Evolutionary conservation across 2,329 filamentous ascomycete species (phyloP).

Genomic region (Trichoderma cornu-damae): DNA sequence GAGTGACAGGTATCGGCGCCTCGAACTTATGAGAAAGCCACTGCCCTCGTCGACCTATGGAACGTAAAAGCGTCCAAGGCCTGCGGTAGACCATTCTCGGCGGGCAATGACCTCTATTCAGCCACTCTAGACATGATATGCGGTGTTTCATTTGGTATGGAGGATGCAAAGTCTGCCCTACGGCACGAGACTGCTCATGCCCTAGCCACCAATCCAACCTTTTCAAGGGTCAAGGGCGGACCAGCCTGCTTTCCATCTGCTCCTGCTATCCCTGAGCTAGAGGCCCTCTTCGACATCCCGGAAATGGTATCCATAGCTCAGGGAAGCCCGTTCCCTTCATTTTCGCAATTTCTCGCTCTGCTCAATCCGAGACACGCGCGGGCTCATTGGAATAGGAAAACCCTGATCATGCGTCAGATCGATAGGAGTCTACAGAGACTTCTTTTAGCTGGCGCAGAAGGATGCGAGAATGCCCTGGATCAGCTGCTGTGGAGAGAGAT

Average conservation of each 20-base stretch:
- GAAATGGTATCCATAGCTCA: constrained; percentile 27
- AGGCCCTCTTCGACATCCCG: constrained; percentile 24
- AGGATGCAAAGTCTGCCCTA: constrained; percentile 22
- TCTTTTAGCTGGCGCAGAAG: constrained; percentile 4
- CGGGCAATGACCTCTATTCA: constrained; percentile 30
- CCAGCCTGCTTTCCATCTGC: constrained; percentile 21
- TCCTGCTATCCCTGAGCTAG: constrained; percentile 21
- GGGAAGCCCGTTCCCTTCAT: constrained; percentile 22
- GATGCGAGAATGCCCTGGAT: constrained; percentile 28
- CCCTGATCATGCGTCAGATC: constrained; percentile 24
- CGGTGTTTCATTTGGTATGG: constrained; percentile 32
- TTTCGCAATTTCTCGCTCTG: constrained; percentile 24
- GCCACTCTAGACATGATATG: constrained; percentile 34
- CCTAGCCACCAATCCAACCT: not conserved
- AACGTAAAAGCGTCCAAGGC: constrained; percentile 29
- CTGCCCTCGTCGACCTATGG: constrained; percentile 34
- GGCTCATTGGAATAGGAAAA: constrained; percentile 25
- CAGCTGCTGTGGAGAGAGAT: constrained; percentile 34
- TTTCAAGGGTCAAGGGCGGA: not conserved
- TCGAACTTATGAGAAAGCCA: constrained; percentile 31
- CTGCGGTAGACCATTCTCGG: constrained; percentile 30
- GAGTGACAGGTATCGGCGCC: constrained; percentile 34
- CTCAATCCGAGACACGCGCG: constrained; percentile 26
- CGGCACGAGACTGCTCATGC: constrained; percentile 20
- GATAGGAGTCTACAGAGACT: constrained; percentile 23